Conservation (phyloP, 768 basidiomycete genomes). For the Mycena rebaudengoi region DNA sequence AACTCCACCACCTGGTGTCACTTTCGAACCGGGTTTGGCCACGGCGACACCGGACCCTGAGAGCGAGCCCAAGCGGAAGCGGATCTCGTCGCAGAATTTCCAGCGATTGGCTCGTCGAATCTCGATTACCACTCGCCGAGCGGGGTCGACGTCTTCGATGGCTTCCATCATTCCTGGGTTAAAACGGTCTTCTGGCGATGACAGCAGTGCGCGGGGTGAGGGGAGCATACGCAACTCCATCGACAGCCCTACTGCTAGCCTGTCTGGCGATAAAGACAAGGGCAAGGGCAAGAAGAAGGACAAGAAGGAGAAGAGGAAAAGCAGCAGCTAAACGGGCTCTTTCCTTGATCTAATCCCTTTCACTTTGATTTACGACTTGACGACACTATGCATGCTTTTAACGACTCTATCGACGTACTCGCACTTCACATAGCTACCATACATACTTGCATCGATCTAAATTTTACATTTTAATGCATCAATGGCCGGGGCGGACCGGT, state of each 20-base stretch:
- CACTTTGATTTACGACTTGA: constrained; percentile 33
- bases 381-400: constrained; percentile 31
- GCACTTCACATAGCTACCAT: constrained; percentile 13
- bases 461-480: neutral
- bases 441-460: neutral
- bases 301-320: constrained; percentile 64
- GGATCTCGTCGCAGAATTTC: constrained; percentile 88
- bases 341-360: too few species aligned
- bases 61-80: constrained; percentile 79
- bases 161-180: constrained; percentile 60
- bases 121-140: constrained; percentile 68
- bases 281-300: constrained; percentile 61
- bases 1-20: constrained; percentile 56
- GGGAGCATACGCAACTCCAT: constrained; percentile 50
- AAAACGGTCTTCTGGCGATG: constrained; percentile 61
- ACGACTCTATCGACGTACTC: constrained; percentile 20
- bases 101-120: constrained; percentile 80
- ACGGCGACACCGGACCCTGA: constrained; percentile 79
- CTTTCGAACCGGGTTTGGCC: constrained; percentile 67
- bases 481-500: neutral
- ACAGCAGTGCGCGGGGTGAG: constrained; percentile 47
- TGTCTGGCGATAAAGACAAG: constrained; percentile 59
- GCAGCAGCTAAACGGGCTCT: constrained; percentile 35
- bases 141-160: constrained; percentile 60
- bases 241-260: constrained; percentile 66